Evolutionary conservation across 1,139 yeast genomes (phyloP).

Genomic region (Pichia sp.): DNA sequence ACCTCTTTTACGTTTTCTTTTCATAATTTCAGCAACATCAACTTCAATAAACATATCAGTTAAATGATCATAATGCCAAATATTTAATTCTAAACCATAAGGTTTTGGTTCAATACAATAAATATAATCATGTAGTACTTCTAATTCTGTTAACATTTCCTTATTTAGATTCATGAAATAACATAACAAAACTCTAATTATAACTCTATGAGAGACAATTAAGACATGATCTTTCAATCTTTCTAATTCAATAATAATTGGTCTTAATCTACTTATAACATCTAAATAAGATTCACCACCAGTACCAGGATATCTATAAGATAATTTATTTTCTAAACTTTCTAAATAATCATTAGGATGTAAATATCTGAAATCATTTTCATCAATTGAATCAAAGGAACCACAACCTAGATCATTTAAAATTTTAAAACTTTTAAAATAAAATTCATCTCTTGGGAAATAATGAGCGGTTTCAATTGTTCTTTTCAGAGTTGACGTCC

Average conservation of each 20-base stretch:
- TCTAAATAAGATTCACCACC: constrained; percentile 32
- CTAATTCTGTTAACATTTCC: constrained; percentile 31
- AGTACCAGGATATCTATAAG: constrained; percentile 30
- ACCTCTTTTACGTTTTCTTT: constrained; percentile 26
- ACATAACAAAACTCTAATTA: constrained; percentile 30
- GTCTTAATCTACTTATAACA: constrained; percentile 29
- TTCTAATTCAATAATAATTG: constrained; percentile 31
- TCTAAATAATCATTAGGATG: constrained; percentile 25
- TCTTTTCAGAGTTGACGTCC: constrained; percentile 30
- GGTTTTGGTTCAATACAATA: constrained; percentile 33
- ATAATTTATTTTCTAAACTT: constrained; percentile 24
- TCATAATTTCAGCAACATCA: constrained; percentile 30
- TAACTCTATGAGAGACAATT: constrained; percentile 30
- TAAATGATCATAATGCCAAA: constrained; percentile 30
- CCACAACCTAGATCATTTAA: constrained; percentile 31
- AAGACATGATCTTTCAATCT: constrained; percentile 30
- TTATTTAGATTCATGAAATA: constrained; percentile 31
- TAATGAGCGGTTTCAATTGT: constrained; percentile 28
- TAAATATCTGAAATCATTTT: constrained; percentile 23
- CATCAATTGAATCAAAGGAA: constrained; percentile 26
- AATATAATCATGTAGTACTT: constrained; percentile 29
- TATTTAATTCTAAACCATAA: constrained; percentile 30
- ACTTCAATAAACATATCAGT: constrained; percentile 31
- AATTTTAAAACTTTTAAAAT: constrained; percentile 28
- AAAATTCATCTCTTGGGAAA: constrained; percentile 26